Evolutionary conservation across 208 protist genomes (phyloP).

Genomic region (Trypanosoma caninum): DNA sequence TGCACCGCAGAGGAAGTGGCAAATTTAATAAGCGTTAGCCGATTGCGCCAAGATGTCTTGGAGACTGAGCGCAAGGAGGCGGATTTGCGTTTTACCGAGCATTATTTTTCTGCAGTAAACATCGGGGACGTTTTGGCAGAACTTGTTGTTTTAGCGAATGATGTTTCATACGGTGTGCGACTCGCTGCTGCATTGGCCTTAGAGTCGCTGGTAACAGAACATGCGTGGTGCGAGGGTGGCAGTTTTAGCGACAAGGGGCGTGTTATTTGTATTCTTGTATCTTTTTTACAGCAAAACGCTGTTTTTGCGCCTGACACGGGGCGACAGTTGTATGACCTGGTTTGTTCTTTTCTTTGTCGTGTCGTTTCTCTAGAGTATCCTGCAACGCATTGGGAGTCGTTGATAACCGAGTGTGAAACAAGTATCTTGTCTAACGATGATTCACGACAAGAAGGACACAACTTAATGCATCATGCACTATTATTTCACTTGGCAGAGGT

Average conservation of each 20-base stretch:
- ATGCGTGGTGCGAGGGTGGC: conserved; percentile 31
- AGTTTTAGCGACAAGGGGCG: conserved; percentile 44
- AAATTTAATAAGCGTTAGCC: conserved; percentile 26
- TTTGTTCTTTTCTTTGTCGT: conserved; percentile 28
- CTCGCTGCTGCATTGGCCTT: conserved; percentile 45
- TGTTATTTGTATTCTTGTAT: conserved; percentile 22
- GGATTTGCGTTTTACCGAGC: conserved; percentile 31
- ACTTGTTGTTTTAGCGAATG: conserved; percentile 21
- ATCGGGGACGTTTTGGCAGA: conserved; percentile 47
- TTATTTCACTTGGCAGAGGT: conserved; percentile 9
- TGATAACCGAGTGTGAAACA: conserved; percentile 23
- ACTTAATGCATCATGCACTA: not conserved
- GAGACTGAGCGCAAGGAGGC: conserved; percentile 30
- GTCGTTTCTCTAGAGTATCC: conserved; percentile 42
- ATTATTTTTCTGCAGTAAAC: conserved; percentile 41
- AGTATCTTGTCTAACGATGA: not conserved
- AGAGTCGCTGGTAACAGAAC: conserved; percentile 36
- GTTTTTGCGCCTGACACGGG: not conserved
- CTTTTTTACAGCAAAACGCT: conserved; percentile 3
- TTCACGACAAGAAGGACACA: not conserved
- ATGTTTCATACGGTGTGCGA: conserved; percentile 22
- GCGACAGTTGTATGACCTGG: conserved; percentile 21
- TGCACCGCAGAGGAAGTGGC: conserved; percentile 35
- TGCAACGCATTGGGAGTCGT: conserved; percentile 31
- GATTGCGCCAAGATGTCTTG: conserved; percentile 27